A percentile compares a stretch with the other conserved stretches of the same genome.
These are phyloP conservation scores for Coccinonectria pachysandricola DNA, from an alignment of 2,329 filamentous ascomycete genomes.

Conservation along the genomic window DNA sequence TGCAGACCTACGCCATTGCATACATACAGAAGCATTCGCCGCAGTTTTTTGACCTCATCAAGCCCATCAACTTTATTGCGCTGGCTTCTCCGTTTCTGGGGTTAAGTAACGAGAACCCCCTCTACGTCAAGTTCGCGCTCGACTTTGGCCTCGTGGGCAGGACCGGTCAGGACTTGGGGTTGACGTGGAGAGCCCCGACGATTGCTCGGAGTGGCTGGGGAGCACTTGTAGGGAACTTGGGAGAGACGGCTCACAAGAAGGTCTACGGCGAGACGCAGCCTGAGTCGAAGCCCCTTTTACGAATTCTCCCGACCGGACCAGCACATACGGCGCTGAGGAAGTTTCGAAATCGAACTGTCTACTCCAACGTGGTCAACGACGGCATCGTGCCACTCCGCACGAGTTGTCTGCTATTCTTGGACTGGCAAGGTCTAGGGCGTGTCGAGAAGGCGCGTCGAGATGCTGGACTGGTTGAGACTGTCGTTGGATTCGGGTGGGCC, in stretches of 20 bases:
- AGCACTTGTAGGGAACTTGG: conserved; percentile 72
- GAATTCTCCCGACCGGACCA: conserved; percentile 83
- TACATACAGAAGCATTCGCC: conserved; percentile 97
- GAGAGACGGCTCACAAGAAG: conserved; percentile 30
- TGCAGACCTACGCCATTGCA: conserved; percentile 89
- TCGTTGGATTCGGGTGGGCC: conserved; percentile 90
- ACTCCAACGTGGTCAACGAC: conserved; percentile 96
- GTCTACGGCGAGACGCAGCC: conserved; percentile 38
- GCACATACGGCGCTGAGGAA: conserved; percentile 78
- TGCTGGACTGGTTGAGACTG: conserved; percentile 82
- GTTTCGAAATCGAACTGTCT: conserved; percentile 84
- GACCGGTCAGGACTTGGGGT: conserved; percentile 85
- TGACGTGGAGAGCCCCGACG: conserved; percentile 88
- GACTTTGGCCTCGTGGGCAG: conserved; percentile 95
- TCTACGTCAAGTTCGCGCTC: conserved; percentile 93
- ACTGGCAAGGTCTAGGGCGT: conserved; percentile 87
- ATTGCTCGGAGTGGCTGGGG: conserved; percentile 80
- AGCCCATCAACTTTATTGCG: conserved; percentile 82
- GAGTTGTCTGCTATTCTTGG: conserved; percentile 89
- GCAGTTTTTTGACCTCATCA: conserved; percentile 75
- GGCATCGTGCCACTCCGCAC: conserved; percentile 92
- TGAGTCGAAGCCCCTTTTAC: conserved; percentile 76
- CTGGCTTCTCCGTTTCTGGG: conserved; percentile 83
- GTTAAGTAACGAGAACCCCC: conserved; percentile 90
- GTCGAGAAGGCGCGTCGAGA: conserved; percentile 92